A percentile compares a stretch with the other conserved stretches of the same genome.
phyloP scores from a whole-genome alignment of 163 green algal genomes.

The Scenedesmus sp. region DNA sequence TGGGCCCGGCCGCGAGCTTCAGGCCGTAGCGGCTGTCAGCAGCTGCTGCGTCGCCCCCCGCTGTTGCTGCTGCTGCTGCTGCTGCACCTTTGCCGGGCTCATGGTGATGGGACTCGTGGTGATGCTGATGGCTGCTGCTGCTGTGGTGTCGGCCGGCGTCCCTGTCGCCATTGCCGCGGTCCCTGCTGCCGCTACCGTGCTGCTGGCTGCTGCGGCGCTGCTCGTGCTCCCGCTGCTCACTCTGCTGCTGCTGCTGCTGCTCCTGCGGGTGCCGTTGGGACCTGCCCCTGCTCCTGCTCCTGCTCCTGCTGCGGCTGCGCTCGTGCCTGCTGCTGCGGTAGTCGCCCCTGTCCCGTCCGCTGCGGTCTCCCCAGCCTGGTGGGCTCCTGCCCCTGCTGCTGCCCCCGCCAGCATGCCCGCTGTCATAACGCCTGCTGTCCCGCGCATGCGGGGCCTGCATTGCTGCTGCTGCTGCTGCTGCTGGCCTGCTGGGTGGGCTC shows the following conservation, averaged over 20 bases:
- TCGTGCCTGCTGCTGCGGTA: not conserved
- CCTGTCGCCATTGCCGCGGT: not conserved
- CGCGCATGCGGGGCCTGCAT: not conserved
- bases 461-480: not conserved
- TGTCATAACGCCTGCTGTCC: not conserved
- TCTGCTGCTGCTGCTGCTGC: not conserved
- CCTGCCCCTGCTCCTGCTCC: not conserved
- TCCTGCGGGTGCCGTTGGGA: not conserved
- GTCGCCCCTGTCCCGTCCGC: not conserved
- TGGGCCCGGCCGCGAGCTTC: not conserved
- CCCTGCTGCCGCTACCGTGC: conserved; percentile 26
- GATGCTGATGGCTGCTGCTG: not conserved
- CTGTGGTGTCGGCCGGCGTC: not conserved
- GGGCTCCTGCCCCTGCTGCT: conserved; percentile 22
- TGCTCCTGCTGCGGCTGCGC: not conserved
- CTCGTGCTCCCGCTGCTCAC: not conserved
- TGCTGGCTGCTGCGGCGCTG: not conserved
- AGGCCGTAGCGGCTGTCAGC: conserved; percentile 27
- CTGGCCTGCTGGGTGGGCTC: not conserved
- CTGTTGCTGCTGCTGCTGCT: too few species aligned
- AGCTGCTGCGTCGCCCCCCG: not conserved
- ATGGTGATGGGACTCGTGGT: not conserved
- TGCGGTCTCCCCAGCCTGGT: not conserved
- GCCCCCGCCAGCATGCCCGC: not conserved
- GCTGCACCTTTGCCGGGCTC: not conserved